Base-by-base conservation (phyloP, 345 rosid genomes). In the Eucalyptus tenuipes region DNA sequence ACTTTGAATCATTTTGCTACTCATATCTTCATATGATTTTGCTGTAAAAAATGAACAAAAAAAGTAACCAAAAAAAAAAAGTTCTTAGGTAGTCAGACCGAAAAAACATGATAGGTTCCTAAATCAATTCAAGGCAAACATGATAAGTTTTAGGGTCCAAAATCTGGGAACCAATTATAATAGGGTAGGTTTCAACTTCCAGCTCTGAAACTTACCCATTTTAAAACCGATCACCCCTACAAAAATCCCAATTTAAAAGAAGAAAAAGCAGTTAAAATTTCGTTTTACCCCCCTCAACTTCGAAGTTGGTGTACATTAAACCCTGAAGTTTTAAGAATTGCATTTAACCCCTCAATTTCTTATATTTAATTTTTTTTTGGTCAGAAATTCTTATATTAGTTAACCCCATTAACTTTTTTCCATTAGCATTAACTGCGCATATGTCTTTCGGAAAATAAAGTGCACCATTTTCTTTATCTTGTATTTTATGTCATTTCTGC, bases 51-150 rank as follows among this genome's bases (percentile, higher is more conserved):
- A 7, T 50, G 53, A 50, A 1, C 10, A 25, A 59, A 59, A 57
- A 57, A 10, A 25, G 13, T 24, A 57, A 22, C 33, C 14, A 61
- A 61, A 12, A 57, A 24, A 53, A 55, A 55, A 55, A 55, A 14
- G 8, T 50, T 50, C 53, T 50, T 0, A 0, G 1, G 53, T 17
- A 7, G 8, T 50, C 0, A 17, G 4, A 17, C 53, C 22, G 1
- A 7, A 50, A 50, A 50, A 50, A 50, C 22, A 50, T 17, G 8
- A 50, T 7, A 50, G 53, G 53, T 50, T 17, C 53, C 0, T 17
- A 17, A 50, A 50, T 50, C 53, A 50, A 6, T 50, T 50, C 22
- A 0, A 50, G 20, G 53, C 22, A 50, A 50, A 50, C 22, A 50
- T 17, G 22, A 1, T 50, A 6, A 1, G 22, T 17, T 50, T 7